Evolutionary conservation across 768 basidiomycete genomes (phyloP).

Genomic region (Sistotremastrum suecicum): DNA sequence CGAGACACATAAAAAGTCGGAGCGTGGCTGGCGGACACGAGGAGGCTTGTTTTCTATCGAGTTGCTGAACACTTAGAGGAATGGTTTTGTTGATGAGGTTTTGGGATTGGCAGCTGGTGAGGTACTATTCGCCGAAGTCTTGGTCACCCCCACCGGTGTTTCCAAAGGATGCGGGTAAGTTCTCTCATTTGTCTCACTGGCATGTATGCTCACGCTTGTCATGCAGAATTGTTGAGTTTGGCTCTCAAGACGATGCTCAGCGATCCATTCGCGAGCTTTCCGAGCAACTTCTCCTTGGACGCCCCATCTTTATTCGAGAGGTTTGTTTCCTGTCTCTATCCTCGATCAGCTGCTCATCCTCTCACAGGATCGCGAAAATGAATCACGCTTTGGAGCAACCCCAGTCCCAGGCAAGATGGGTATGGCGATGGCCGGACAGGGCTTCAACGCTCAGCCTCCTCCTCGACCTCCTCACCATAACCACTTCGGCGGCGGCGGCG

Average conservation of each 20-base stretch:
- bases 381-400: slow-evolving; percentile 89
- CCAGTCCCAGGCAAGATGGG: slow-evolving; percentile 95
- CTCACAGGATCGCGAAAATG: slow-evolving; percentile 83
- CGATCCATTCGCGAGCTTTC: slow-evolving; percentile 82
- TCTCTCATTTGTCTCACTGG: not conserved
- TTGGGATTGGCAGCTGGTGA: slow-evolving; percentile 94
- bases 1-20: slow-evolving; percentile 22
- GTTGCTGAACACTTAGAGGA: slow-evolving; percentile 17
- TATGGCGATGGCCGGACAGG: slow-evolving; percentile 91
- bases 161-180: slow-evolving; percentile 99
- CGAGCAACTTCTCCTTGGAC: slow-evolving; percentile 79
- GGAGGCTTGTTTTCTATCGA: slow-evolving; percentile 16
- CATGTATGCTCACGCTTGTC: slow-evolving; percentile 7
- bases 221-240: slow-evolving; percentile 89
- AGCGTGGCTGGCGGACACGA: slow-evolving; percentile 2
- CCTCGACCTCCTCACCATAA: slow-evolving; percentile 76
- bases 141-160: slow-evolving; percentile 89
- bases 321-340: slow-evolving; percentile 28
- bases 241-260: slow-evolving; percentile 78
- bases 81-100: slow-evolving; percentile 76
- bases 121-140: slow-evolving; percentile 99
- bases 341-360: not conserved
- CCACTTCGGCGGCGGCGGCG: slow-evolving; percentile 33
- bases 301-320: slow-evolving; percentile 94
- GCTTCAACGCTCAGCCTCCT: slow-evolving; percentile 62